A percentile compares a stretch with the other conserved stretches of the same genome.
These are phyloP conservation scores for Ambrosiella xylebori DNA, from an alignment of 2,329 filamentous ascomycete species.

Conservation along the genomic window DNA sequence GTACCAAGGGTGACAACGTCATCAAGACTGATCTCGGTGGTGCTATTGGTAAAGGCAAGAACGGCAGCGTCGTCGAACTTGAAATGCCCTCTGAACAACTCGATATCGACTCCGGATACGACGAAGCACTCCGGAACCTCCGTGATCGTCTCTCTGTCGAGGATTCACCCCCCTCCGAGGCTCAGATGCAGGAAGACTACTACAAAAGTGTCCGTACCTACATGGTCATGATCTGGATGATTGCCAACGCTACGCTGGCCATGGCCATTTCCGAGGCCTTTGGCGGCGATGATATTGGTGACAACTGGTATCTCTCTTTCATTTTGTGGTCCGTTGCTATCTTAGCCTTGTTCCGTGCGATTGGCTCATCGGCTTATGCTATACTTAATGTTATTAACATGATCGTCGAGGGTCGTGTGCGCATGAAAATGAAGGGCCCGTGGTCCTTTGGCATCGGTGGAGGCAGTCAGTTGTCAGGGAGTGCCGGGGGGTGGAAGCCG, in stretches of 20 bases:
- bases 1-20: conserved; percentile 95
- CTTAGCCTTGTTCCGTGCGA: conserved; percentile 71
- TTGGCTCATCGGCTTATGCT: conserved; percentile 67
- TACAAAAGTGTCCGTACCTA: conserved; percentile 95
- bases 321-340: conserved; percentile 83
- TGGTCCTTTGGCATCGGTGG: conserved; percentile 2
- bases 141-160: conserved; percentile 81
- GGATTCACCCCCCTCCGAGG: conserved; percentile 41
- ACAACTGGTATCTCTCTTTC: conserved; percentile 83
- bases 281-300: conserved; percentile 47
- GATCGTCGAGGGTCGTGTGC: conserved; percentile 68
- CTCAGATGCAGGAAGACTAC: conserved; percentile 92
- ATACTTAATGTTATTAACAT: conserved; percentile 71
- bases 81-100: conserved; percentile 98
- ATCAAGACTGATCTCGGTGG: conserved; percentile 82
- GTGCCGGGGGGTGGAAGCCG: conserved; percentile 12
- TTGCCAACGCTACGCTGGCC: conserved; percentile 76
- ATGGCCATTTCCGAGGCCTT: conserved; percentile 90
- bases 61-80: conserved; percentile 61
- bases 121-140: conserved; percentile 89
- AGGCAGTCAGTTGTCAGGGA: background rate
- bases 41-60: conserved; percentile 51
- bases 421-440: conserved; percentile 37
- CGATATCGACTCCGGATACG: conserved; percentile 94
- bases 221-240: conserved; percentile 92